phyloP scores from a whole-genome alignment of 768 basidiomycete species.

The Lactifluus piperatus region DNA sequence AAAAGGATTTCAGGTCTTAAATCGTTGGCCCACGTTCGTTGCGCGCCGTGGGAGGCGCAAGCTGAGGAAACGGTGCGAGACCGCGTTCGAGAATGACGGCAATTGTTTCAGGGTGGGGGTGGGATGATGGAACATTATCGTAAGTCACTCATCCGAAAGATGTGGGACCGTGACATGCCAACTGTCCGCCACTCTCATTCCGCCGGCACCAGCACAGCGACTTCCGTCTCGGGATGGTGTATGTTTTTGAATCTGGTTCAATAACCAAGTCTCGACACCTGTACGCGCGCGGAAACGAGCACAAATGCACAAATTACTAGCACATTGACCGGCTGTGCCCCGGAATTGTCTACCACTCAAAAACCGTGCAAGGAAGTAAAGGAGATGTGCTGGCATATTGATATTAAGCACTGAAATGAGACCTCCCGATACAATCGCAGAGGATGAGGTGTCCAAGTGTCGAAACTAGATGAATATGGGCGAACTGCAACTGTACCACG shows the following conservation, averaged over 20 bases:
- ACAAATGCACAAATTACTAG: constrained; percentile 68
- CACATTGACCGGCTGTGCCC: constrained; percentile 32
- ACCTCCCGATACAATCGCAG: constrained; percentile 27
- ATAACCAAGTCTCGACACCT: constrained; percentile 38
- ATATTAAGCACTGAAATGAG: constrained; percentile 53
- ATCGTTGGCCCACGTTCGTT: constrained; percentile 26
- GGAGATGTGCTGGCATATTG: constrained; percentile 52
- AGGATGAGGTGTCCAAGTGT: constrained; percentile 32
- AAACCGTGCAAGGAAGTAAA: constrained; percentile 55
- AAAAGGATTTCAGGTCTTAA: constrained; percentile 32
- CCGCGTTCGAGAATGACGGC: constrained; percentile 45
- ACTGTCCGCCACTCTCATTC: constrained; percentile 48
- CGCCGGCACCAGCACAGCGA: constrained; percentile 27
- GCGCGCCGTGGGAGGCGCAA: constrained; percentile 25
- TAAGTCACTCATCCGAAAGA: not conserved
- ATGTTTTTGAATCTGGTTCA: constrained; percentile 41
- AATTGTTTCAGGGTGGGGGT: constrained; percentile 53
- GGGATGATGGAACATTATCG: constrained; percentile 39
- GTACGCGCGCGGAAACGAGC: constrained; percentile 45
- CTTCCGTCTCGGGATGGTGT: constrained; percentile 54
- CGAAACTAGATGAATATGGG: constrained; percentile 28
- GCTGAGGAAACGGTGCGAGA: constrained; percentile 27
- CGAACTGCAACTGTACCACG: not conserved
- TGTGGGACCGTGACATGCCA: constrained; percentile 42
- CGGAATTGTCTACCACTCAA: constrained; percentile 25